Conservation (phyloP, 371 early-diverging fungal genomes). For the Mucor piriformis region DNA sequence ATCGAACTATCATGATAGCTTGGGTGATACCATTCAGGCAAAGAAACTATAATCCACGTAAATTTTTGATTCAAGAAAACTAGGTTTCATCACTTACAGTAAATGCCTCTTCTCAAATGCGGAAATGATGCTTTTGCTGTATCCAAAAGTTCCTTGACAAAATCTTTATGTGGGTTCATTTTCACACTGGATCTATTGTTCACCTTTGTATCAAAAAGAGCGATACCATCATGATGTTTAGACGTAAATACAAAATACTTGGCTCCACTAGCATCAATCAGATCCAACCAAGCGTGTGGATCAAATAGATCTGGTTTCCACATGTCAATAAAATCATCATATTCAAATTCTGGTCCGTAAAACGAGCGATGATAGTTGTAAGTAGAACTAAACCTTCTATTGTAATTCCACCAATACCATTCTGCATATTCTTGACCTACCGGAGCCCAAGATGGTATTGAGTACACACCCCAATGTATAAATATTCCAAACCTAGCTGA, state of each 20-base stretch:
- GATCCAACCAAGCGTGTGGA: constrained; percentile 31
- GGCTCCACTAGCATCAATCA: constrained; percentile 28
- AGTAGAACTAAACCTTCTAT: constrained; percentile 25
- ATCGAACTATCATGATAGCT: constrained; percentile 23
- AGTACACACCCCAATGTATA: constrained; percentile 43
- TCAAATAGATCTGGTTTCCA: constrained; percentile 28
- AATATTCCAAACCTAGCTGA: constrained; percentile 43
- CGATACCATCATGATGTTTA: constrained; percentile 44
- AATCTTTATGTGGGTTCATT: constrained; percentile 27
- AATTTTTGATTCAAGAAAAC: neutral
- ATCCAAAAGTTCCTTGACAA: constrained; percentile 30
- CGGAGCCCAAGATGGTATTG: constrained; percentile 43
- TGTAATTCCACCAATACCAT: constrained; percentile 47
- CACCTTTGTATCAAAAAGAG: constrained; percentile 35
- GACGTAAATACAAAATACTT: constrained; percentile 44
- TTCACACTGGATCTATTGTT: constrained; percentile 27
- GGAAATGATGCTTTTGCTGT: constrained; percentile 25
- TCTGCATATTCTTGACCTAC: constrained; percentile 37
- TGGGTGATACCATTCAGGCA: constrained; percentile 47
- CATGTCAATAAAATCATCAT: constrained; percentile 32
- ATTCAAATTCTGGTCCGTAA: constrained; percentile 32
- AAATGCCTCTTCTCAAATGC: constrained; percentile 32
- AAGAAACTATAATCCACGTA: constrained; percentile 28
- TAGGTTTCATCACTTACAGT: constrained; percentile 25
- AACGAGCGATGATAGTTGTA: constrained; percentile 26